Base-by-base conservation (phyloP, 176 grass and related monocot species). In the Poa pratensis region DNA sequence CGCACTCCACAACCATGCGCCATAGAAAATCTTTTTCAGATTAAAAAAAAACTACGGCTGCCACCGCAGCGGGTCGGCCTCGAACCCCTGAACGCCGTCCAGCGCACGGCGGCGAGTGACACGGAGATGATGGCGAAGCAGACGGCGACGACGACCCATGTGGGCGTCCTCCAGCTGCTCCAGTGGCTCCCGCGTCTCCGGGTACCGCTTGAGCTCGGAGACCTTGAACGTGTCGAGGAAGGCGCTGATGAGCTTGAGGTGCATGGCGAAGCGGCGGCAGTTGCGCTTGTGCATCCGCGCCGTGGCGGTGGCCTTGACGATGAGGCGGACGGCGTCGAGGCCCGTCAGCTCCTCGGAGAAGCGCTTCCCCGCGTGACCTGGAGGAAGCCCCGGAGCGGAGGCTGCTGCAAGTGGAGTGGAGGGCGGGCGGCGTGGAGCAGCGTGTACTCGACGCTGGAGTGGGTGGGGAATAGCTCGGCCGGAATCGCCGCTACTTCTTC, bases 381-480 rank as follows among this genome's bases (percentile, higher is more conserved):
- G 34, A 35, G 34, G 34, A 35, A 35, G 34, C 2, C 4, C 34
- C 34, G 34, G 34, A 35, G 34, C 34, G 34, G 34, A 35, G 34
- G 34, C 34, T 35, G 34, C 34, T 35, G 34, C 34, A 35, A 35
- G 34, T 35, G 34, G 34, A 35, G 34, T 35, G 34, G 34, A 35
- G 34, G 34, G 3, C 34, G 34, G 34, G 34, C 34, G 34, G 34
- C 34, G 32, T 18, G 93, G 84, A 17, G 28, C 28, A 91, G 85
- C 22, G 86, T 28, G 79, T 99, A 99, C 89, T 99, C 96, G 22
- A 99, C 93, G 74, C 91, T 90, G 84, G 89, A 93, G 76, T 99
- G 91, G n/a, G 93, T 96, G 51, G 96, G 96, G 90, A 99, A 99
- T n/a, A 99, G 91, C 88, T 99, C 96, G n/a, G 96, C 96, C 2